phyloP scores from a whole-genome alignment of 129 eudicot genomes.

The Flaveria linearis region DNA sequence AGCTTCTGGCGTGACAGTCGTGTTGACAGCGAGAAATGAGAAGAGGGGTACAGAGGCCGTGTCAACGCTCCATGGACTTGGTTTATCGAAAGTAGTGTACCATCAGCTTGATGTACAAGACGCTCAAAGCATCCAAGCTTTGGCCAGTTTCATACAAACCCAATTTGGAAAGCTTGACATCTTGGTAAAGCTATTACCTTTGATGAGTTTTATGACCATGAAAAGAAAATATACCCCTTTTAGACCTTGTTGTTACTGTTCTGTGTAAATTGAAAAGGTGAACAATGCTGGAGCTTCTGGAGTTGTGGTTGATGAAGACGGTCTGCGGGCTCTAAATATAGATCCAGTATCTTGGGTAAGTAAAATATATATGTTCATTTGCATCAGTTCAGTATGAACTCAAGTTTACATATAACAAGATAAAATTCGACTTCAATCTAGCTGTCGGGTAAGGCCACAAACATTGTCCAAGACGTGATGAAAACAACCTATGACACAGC shows the following conservation, averaged over 20 bases:
- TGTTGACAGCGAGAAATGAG: constrained; percentile 73
- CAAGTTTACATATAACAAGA: constrained; percentile 10
- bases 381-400: not conserved
- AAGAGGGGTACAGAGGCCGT: constrained; percentile 63
- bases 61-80: constrained; percentile 45
- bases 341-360: constrained; percentile 73
- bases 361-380: not conserved
- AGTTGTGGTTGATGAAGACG: constrained; percentile 71
- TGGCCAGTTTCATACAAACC: constrained; percentile 51
- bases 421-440: constrained; percentile 8
- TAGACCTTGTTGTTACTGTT: not conserved
- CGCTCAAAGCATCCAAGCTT: constrained; percentile 48
- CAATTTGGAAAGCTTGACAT: constrained; percentile 71
- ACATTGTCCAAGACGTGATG: constrained; percentile 57
- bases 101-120: constrained; percentile 87
- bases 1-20: constrained; percentile 55
- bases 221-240: not conserved
- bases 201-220: not conserved
- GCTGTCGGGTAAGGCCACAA: constrained; percentile 72
- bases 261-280: constrained; percentile 45
- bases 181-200: constrained; percentile 49
- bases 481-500: constrained; percentile 60
- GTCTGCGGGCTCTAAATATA: constrained; percentile 60
- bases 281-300: constrained; percentile 90
- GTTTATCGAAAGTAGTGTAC: constrained; percentile 62